Conservation (phyloP, 176 grass and related monocot genomes). For the maize (Zea mays) region DNA sequence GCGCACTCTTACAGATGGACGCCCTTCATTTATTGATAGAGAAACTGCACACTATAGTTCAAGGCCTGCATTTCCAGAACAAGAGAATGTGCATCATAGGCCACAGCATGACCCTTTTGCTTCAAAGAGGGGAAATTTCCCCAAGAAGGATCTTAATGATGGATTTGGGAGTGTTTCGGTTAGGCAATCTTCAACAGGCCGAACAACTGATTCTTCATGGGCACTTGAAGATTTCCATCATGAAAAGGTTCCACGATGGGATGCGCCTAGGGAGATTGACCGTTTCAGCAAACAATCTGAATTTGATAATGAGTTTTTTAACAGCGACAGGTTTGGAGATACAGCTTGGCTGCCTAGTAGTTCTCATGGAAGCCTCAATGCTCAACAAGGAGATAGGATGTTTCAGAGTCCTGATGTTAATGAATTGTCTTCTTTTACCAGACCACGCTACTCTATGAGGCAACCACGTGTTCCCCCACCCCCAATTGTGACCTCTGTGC, state of each 20-base stretch:
- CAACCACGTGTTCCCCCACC: conserved; percentile 78
- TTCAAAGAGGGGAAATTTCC: conserved; percentile 50
- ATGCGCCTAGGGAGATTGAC: conserved; percentile 53
- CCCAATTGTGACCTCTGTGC: conserved; percentile 53
- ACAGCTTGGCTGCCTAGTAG: conserved; percentile 53
- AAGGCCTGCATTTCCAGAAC: conserved; percentile 51
- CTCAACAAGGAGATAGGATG: conserved; percentile 57
- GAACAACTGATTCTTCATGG: conserved; percentile 46
- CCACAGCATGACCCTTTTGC: conserved; percentile 49
- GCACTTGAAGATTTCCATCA: conserved; percentile 50
- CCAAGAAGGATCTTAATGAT: conserved; percentile 66
- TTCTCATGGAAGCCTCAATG: conserved; percentile 55
- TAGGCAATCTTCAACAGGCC: conserved; percentile 51
- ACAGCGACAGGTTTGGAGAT: conserved; percentile 70
- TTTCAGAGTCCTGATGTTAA: conserved; percentile 55
- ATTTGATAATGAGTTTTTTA: conserved; percentile 57
- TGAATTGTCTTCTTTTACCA: conserved; percentile 69
- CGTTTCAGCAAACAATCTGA: conserved; percentile 64
- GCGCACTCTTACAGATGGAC: conserved; percentile 50
- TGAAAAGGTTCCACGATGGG: conserved; percentile 65
- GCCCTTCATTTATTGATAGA: conserved; percentile 53
- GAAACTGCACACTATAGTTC: conserved; percentile 54
- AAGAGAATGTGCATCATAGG: conserved; percentile 49
- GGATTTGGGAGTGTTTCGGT: conserved; percentile 37
- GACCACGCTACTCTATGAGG: conserved; percentile 56